phyloP scores from a whole-genome alignment of 148 eudicot genomes.

The Persicaria tinctoria region DNA sequence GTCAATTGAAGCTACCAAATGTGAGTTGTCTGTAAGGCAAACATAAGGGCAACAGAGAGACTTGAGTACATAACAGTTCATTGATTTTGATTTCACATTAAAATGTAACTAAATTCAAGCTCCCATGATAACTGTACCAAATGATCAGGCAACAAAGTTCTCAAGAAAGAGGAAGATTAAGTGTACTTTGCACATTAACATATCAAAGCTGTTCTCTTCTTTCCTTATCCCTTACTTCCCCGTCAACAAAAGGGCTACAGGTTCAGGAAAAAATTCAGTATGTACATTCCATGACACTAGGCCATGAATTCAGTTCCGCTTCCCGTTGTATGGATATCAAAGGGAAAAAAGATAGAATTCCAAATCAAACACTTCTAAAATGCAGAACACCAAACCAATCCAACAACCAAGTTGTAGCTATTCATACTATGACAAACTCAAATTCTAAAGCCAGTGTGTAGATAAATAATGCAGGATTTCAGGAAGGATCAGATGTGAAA shows the following conservation, averaged over 20 bases:
- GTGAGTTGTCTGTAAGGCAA: too few relatives aligned
- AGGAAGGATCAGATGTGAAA: neutral
- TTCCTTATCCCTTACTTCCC: neutral
- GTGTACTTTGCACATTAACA: too few relatives aligned
- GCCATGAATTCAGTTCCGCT: neutral
- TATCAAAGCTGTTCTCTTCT: neutral
- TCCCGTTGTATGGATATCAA: neutral
- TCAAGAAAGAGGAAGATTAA: too few relatives aligned
- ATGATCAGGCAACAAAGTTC: too few relatives aligned
- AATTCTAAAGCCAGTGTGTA: neutral
- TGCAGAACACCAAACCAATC: neutral
- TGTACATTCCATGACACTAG: neutral
- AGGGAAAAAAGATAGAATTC: neutral
- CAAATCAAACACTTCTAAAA: neutral
- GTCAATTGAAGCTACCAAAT: neutral
- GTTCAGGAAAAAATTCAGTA: neutral
- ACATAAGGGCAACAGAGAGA: too few relatives aligned
- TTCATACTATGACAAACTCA: neutral
- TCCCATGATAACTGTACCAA: neutral
- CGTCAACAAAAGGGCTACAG: neutral
- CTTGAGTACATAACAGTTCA: neutral
- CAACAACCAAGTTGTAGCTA: neutral
- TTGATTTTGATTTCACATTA: neutral
- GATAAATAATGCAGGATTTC: neutral
- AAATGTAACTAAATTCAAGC: neutral